A percentile compares a stretch with the other conserved stretches of the same genome.
These are phyloP conservation scores for Claviceps lovelessii DNA, from an alignment of 2,329 filamentous ascomycete genomes.

Conservation along the genomic window DNA sequence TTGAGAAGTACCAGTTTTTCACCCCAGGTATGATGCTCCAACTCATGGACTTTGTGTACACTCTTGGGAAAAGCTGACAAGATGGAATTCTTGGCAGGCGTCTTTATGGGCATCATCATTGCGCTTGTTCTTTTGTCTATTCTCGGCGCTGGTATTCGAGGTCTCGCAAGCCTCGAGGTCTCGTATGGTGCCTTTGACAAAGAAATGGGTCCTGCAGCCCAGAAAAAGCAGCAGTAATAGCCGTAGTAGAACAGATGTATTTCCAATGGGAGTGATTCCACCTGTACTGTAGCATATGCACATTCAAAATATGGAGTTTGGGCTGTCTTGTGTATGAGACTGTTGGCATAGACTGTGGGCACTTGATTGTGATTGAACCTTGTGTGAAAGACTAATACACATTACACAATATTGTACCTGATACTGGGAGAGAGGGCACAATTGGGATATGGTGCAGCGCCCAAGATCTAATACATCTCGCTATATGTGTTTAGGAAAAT, in stretches of 20 bases:
- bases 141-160: constrained; percentile 62
- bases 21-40: constrained; percentile 50
- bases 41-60: not conserved
- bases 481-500: not conserved
- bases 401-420: not conserved
- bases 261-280: not conserved
- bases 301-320: constrained; percentile 9
- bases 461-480: not conserved
- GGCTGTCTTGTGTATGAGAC: constrained; percentile 1
- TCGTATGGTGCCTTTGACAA: constrained; percentile 94
- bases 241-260: not conserved
- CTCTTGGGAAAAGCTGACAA: constrained; percentile 4
- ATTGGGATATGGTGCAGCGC: not conserved
- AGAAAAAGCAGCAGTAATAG: constrained; percentile 52
- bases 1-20: constrained; percentile 91
- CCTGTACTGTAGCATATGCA: constrained; percentile 7
- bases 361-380: not conserved
- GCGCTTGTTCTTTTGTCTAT: constrained; percentile 60
- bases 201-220: constrained; percentile 76
- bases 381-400: no score
- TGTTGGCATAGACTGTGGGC: not conserved
- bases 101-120: constrained; percentile 75
- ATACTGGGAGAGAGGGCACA: not conserved
- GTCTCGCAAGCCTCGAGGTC: constrained; percentile 68
- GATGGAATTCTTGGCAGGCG: constrained; percentile 34